Base-by-base conservation (phyloP, 352 stramenopile species). In the Phytophthora sojae region DNA sequence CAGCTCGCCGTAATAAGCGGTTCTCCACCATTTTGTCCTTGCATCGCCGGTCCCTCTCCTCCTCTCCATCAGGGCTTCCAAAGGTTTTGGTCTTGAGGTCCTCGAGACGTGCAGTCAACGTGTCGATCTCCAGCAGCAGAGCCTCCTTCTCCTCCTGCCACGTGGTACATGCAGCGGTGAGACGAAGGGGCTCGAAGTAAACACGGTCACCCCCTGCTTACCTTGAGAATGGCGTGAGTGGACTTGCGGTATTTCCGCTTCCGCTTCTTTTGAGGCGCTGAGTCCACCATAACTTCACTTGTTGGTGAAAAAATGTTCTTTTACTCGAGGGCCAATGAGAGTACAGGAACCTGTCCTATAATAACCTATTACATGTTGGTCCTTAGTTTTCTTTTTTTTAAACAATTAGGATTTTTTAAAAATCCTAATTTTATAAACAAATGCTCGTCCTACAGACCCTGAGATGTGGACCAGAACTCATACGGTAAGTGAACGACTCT, bases 71-170 rank as follows among this genome's bases (percentile, higher is more conserved):
- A 4, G 25, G 57, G 35, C 21, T 26, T 19, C 59, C 55, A n/a
- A 76, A 68, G n/a, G 59, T 57, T 49, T 54, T 60, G 51, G 69
- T 57, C 44, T 72, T 76, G 11, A 84, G 67, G 2, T 57, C 70
- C 6, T 73, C 52, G 11, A 82, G 45, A 9, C 76, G 74, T 26
- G 52, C 53, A 30, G 53, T 49, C 44, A 62, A 26, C 2, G 21
- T 6, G 5, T 57, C 42, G 26, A 63, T 30, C 50, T 63, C 62
- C 4, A 25, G n/a, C 21, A 63, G 30, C 50, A 82, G 57, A 25
- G 67, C 9, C 11, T 75, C 67, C 37, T 79, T 80, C 71, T 82
- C 77, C 53, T 82, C 71, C 64, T 69, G 30, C 12, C 0, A 2
- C 23, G 21, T 37, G 4, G 21, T 49, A 7, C 42, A 23, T 4